These are phyloP conservation scores for Zymoseptoria crescenta DNA, from an alignment of 2,329 filamentous ascomycete genomes.

Conservation along the genomic window DNA sequence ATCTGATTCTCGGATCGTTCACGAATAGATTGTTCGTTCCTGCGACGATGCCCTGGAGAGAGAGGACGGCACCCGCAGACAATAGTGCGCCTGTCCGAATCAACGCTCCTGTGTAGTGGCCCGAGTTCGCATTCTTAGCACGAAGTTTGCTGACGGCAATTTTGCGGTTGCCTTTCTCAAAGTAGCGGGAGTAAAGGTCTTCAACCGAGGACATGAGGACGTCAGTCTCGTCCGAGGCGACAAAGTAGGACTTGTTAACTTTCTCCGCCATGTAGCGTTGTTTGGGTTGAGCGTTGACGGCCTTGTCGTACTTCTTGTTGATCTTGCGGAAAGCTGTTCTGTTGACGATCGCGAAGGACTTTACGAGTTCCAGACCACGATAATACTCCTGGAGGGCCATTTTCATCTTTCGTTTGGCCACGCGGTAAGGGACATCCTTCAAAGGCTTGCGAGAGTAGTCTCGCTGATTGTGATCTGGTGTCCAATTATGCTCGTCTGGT, in stretches of 20 bases:
- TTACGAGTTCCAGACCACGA: constrained; percentile 80
- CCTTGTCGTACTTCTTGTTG: constrained; percentile 98
- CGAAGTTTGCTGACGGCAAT: constrained; percentile 81
- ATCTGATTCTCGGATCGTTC: constrained; percentile 8
- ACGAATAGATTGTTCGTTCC: constrained; percentile 26
- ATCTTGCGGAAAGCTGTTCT: constrained; percentile 92
- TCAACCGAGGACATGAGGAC: constrained; percentile 72
- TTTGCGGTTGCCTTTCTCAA: constrained; percentile 89
- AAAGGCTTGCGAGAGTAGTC: constrained; percentile 38
- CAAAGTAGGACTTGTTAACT: constrained; percentile 85
- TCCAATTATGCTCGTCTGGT: constrained; percentile 20
- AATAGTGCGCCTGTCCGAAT: constrained; percentile 49
- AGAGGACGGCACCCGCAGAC: constrained; percentile 37
- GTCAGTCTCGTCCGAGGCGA: constrained; percentile 78
- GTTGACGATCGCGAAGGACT: constrained; percentile 84
- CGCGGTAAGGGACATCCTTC: constrained; percentile 66
- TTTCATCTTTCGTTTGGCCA: constrained; percentile 87
- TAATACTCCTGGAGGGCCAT: constrained; percentile 89
- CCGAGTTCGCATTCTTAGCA: constrained; percentile 54
- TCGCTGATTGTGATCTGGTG: constrained; percentile 25
- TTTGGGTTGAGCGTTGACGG: constrained; percentile 66
- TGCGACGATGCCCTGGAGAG: constrained; percentile 37
- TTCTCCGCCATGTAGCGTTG: constrained; percentile 83
- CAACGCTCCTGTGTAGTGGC: constrained; percentile 51
- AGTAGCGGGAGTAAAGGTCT: constrained; percentile 89